Conservation (phyloP, 108 stramenopile genomes). For the Cyclotella choctawhatcheeana region DNA sequence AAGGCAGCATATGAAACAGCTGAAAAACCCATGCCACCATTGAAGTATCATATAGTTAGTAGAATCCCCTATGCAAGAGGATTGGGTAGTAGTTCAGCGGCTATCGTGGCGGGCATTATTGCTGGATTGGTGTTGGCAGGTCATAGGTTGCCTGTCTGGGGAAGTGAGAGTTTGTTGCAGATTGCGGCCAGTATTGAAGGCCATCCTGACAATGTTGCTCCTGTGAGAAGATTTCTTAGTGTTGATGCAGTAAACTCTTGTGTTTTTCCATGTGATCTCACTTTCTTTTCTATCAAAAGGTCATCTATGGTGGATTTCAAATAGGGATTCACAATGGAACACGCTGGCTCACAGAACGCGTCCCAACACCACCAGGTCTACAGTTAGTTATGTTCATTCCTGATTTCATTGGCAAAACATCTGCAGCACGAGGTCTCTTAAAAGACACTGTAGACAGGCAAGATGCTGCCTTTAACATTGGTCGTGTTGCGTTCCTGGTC, state of each 20-base stretch:
- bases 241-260: too few species aligned
- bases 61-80: constrained; percentile 97
- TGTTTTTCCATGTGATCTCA: too few species aligned
- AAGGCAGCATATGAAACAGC: constrained; percentile 95
- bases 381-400: constrained; percentile 98
- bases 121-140: constrained; percentile 97
- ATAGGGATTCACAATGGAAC: constrained; percentile 97
- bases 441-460: constrained; percentile 70
- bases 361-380: constrained; percentile 86
- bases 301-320: constrained; percentile 98
- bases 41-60: constrained; percentile 91
- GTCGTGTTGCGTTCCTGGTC: constrained; percentile 94
- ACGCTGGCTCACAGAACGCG: constrained; percentile 95
- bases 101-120: constrained; percentile 98
- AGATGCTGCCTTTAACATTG: constrained; percentile 97
- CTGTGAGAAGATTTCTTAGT: constrained; percentile 48
- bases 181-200: constrained; percentile 98
- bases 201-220: constrained; percentile 99
- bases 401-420: constrained; percentile 96
- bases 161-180: constrained; percentile 94
- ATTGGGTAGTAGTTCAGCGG: constrained; percentile 95
- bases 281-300: constrained; percentile 6
- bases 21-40: constrained; percentile 88
- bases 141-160: constrained; percentile 95
- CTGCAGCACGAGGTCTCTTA: constrained; percentile 87